These are phyloP conservation scores for Aciculosporium take DNA, from an alignment of 2,329 filamentous ascomycete genomes.

Conservation along the genomic window DNA sequence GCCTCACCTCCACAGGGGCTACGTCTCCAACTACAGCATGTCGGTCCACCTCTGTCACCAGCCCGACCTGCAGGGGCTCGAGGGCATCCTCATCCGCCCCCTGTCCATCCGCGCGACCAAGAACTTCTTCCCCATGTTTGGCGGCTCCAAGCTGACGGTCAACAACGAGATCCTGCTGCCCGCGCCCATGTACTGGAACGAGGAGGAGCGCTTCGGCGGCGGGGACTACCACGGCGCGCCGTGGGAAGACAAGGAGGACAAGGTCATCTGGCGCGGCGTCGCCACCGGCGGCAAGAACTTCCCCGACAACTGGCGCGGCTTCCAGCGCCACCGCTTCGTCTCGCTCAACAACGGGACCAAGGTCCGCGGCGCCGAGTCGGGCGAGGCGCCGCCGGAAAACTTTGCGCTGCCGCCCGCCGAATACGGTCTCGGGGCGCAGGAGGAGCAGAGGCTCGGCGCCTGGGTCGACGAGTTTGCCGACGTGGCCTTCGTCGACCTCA, in stretches of 20 bases:
- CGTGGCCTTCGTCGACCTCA: constrained; percentile 39
- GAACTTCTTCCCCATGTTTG: constrained; percentile 49
- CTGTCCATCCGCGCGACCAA: constrained; percentile 41
- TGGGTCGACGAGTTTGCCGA: constrained; percentile 38
- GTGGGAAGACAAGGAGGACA: constrained; percentile 42
- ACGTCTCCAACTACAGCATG: constrained; percentile 46
- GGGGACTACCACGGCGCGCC: constrained; percentile 35
- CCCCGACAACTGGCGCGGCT: constrained; percentile 51
- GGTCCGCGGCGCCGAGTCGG: constrained; percentile 33
- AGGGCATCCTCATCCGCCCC: constrained; percentile 51
- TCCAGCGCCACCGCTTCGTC: constrained; percentile 63
- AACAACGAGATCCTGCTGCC: constrained; percentile 60
- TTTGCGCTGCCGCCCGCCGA: constrained; percentile 35
- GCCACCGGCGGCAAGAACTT: constrained; percentile 49
- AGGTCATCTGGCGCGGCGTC: constrained; percentile 50
- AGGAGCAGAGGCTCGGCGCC: constrained; percentile 27
- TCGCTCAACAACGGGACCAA: constrained; percentile 56
- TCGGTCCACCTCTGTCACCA: constrained; percentile 52
- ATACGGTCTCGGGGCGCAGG: constrained; percentile 34
- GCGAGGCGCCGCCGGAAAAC: constrained; percentile 30
- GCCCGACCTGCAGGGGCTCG: constrained; percentile 45
- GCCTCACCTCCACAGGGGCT: constrained; percentile 40
- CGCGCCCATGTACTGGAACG: constrained; percentile 54
- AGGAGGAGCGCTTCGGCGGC: constrained; percentile 48
- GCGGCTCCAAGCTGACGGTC: constrained; percentile 52